Evolutionary conservation across 768 basidiomycete genomes (phyloP), one percentile per base, ranked within the genome.

Genomic region (Nidularia pulvinata): DNA sequence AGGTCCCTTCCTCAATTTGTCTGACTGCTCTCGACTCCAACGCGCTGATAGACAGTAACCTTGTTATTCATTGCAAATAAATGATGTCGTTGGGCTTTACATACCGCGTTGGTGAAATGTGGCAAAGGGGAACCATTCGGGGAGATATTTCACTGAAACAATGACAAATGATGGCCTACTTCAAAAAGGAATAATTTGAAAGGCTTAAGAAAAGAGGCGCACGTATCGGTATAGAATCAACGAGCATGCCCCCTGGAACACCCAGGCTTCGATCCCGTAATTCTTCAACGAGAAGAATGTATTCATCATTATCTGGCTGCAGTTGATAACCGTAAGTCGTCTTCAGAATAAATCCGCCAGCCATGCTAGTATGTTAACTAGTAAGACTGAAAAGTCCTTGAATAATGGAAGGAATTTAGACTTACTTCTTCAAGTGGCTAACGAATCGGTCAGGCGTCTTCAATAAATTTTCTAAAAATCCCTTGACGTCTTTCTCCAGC

Each of bases 261-360:
- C n/a, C 10, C 9, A n/a, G n/a, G 9, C 37, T n/a, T 10, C 10
- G n/a, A 10, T 39, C n/a, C n/a, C 37, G 37, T 39, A 39, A 39
- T 39, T 39, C 37, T n/a, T 39, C 37, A 10, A 39, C 37, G n/a
- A 39, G 37, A 9, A 10, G 10, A 9, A 39, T n/a, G 37, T 39
- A 56, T 32, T 14, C 16, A 43, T 54, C 46, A n/a, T 36, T 42
- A 19, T 34, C 13, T 7, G 52, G 25, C 36, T 48, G 36, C 13
- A 54, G 30, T 39, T 54, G 25, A 48, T 54, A 33, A n/a, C 52
- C 52, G 37, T 54, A 54, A 22, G 42, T 46, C 16, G 48, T 48
- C 25, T 37, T 37, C 33, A 54, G 33, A 16, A 54, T 54, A n/a
- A 54, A 32, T 6, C 45, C 52, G n/a, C 52, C 52, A 4, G 52